Conservation (phyloP, 257 asterid species). For the Plectranthus barbatus region DNA sequence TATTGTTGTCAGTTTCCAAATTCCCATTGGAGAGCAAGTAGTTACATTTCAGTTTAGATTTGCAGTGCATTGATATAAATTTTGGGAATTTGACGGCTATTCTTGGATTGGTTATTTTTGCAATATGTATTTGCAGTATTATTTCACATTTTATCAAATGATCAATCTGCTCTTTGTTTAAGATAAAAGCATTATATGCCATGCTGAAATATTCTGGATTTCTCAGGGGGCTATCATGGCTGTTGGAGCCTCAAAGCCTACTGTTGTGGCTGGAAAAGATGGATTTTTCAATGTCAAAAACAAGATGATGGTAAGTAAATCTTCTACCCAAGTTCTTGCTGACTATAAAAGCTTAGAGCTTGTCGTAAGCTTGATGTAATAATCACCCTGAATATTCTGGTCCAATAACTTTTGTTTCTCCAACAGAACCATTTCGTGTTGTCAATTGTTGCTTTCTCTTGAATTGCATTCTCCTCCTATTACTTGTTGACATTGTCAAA, state of each 20-base stretch:
- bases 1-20: background rate
- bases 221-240: slow-evolving; percentile 95
- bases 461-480: background rate
- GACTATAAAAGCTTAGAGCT: background rate
- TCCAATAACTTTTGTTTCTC: background rate
- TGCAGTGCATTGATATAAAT: background rate
- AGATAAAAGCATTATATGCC: background rate
- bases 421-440: background rate
- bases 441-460: background rate
- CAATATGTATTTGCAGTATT: background rate
- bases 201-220: slow-evolving; percentile 9
- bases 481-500: too few relatives aligned
- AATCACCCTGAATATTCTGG: background rate
- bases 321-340: background rate
- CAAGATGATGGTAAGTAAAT: slow-evolving; percentile 69
- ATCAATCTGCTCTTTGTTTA: background rate
- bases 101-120: too few relatives aligned
- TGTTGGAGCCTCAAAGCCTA: slow-evolving; percentile 87
- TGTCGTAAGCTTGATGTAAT: background rate
- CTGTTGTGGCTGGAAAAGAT: slow-evolving; percentile 52
- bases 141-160: background rate
- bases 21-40: background rate
- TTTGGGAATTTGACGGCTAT: background rate
- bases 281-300: slow-evolving; percentile 70
- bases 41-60: background rate